phyloP scores from a whole-genome alignment of 768 basidiomycete species.

The Collybia mongolica region DNA sequence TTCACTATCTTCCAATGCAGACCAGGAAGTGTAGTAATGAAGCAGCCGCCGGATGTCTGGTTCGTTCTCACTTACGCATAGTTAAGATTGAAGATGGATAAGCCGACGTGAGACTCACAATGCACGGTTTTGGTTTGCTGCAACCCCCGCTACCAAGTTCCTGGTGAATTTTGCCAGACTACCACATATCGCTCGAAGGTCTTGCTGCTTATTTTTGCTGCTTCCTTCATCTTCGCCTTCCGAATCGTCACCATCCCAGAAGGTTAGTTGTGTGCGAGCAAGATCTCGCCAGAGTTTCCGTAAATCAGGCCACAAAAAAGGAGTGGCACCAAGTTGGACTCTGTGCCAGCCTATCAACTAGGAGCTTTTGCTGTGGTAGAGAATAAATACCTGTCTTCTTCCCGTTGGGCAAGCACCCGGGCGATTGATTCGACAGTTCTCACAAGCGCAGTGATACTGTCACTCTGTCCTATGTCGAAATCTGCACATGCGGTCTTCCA shows the following conservation, averaged over 20 bases:
- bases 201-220: conserved; percentile 26
- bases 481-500: conserved; percentile 44
- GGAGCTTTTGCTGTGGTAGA: neutral
- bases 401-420: conserved; percentile 47
- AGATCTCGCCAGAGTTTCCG: conserved; percentile 56
- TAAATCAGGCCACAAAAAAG: conserved; percentile 55
- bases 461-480: conserved; percentile 36
- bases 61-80: conserved; percentile 60
- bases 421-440: conserved; percentile 49
- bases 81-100: conserved; percentile 1
- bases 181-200: conserved; percentile 40
- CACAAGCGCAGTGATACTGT: conserved; percentile 29
- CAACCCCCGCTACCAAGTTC: conserved; percentile 77
- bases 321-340: conserved; percentile 30
- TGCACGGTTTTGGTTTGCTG: conserved; percentile 67
- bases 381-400: conserved; percentile 32
- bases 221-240: conserved; percentile 31
- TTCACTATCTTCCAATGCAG: conserved; percentile 57
- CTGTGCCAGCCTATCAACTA: conserved; percentile 5
- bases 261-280: conserved; percentile 46
- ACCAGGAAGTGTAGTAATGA: conserved; percentile 77
- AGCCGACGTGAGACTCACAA: conserved; percentile 51
- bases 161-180: conserved; percentile 76
- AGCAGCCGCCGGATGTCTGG: conserved; percentile 64
- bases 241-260: conserved; percentile 48